Percentiles rank a stretch among this genome's conserved stretches.
Evolutionary conservation across 2,329 filamentous ascomycete species (phyloP).

Genomic region (Colletotrichum navitas): DNA sequence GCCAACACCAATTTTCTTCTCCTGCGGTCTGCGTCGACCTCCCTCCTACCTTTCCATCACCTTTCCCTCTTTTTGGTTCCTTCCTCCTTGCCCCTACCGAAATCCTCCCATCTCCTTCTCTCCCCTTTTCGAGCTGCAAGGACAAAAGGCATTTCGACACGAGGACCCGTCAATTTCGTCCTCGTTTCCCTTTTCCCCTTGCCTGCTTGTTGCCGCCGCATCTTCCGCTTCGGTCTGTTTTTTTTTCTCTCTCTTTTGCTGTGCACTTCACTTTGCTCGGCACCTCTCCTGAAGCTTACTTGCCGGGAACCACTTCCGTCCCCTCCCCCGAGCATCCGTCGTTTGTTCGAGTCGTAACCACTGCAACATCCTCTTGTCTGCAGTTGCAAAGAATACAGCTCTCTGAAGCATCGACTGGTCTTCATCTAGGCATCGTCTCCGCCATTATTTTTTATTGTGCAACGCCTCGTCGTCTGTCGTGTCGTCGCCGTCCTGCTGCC

Average conservation of each 20-base stretch:
- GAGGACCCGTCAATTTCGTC: slow-evolving; percentile 36
- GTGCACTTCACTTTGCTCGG: slow-evolving; percentile 41
- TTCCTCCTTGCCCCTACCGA: slow-evolving; percentile 39
- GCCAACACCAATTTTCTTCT: slow-evolving; percentile 43
- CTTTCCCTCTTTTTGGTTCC: slow-evolving; percentile 44
- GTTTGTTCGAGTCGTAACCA: slow-evolving; percentile 41
- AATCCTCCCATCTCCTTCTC: slow-evolving; percentile 32
- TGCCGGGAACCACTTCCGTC: slow-evolving; percentile 41
- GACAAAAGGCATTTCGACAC: slow-evolving; percentile 39
- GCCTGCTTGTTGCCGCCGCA: slow-evolving; percentile 40
- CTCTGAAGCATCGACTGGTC: slow-evolving; percentile 29
- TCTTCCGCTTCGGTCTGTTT: slow-evolving; percentile 32
- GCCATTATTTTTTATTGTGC: slow-evolving; percentile 35
- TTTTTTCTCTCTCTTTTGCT: slow-evolving; percentile 22
- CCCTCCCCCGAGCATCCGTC: slow-evolving; percentile 41
- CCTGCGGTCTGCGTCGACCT: slow-evolving; percentile 41
- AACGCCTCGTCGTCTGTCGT: slow-evolving; percentile 40
- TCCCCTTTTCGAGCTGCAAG: slow-evolving; percentile 39
- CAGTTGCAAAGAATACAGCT: slow-evolving; percentile 24
- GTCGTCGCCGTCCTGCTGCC: slow-evolving; percentile 40
- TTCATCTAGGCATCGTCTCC: slow-evolving; percentile 20
- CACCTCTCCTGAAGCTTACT: slow-evolving; percentile 43
- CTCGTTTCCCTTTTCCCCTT: slow-evolving; percentile 33
- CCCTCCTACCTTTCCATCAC: slow-evolving; percentile 49
- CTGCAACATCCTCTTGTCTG: slow-evolving; percentile 31